These are phyloP conservation scores for Phytomonas francai DNA, from an alignment of 208 protist genomes.

Conservation along the genomic window DNA sequence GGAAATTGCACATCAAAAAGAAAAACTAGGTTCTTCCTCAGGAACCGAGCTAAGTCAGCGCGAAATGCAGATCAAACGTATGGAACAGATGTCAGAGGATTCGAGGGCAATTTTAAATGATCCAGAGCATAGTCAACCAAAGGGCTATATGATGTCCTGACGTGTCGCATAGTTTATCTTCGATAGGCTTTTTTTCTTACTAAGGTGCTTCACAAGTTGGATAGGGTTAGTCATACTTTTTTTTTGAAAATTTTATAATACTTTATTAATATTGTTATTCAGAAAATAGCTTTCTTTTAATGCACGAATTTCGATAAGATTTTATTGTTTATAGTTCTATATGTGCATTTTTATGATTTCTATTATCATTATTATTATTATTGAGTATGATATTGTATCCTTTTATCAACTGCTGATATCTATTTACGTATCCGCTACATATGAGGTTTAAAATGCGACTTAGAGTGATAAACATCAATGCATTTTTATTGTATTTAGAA, in stretches of 20 bases:
- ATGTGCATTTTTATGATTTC: background rate
- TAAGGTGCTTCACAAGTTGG: conserved; percentile 1
- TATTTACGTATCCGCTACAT: background rate
- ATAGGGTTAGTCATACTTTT: background rate
- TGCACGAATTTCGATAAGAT: background rate
- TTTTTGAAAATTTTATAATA: conserved; percentile 6
- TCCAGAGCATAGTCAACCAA: conserved; percentile 41
- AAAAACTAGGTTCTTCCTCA: conserved; percentile 35
- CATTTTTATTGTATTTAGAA: conserved; percentile 2
- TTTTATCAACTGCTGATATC: background rate
- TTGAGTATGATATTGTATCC: background rate
- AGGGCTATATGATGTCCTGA: conserved; percentile 36
- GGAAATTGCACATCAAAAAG: conserved; percentile 57
- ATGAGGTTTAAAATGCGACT: background rate
- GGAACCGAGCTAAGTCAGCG: conserved; percentile 37
- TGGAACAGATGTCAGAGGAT: conserved; percentile 68
- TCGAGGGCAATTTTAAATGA: conserved; percentile 43
- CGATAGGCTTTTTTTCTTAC: background rate
- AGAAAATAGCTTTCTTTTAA: background rate
- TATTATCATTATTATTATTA: too few relatives aligned
- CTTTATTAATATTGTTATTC: background rate
- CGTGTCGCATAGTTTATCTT: conserved; percentile 1
- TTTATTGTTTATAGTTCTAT: background rate
- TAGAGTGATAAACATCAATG: background rate
- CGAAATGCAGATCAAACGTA: conserved; percentile 40